Evolutionary conservation across 2,329 filamentous ascomycete species (phyloP), one percentile per base, ranked within the genome.

Genomic region (Clarireedia hainanense): DNA sequence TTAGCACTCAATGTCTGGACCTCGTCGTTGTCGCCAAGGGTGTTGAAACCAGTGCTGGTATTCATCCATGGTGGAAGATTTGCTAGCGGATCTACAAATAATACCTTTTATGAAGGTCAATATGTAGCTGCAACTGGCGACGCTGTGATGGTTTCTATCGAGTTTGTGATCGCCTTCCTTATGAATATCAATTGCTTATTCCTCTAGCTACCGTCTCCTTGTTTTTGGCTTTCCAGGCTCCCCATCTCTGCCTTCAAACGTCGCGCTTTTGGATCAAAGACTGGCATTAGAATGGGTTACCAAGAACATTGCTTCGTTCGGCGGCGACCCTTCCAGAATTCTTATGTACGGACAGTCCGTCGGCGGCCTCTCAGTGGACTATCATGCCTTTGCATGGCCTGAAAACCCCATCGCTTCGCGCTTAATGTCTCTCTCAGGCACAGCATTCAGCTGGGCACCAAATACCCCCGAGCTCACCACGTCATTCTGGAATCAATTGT

Each of bases 11-110:
- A 74, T 55, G 62, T 74, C 7, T 73, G 71, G 71, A 64, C 67
- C 4, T 58, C 68, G 27, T 60, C 68, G n/a, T 64, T 69, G 42
- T 63, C 61, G 2, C 63, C 66, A 6, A 65, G 65, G 2, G 50
- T 56, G 23, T 67, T 69, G 36, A 76, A 73, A 42, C 66, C 75
- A 4, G 74, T 76, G 23, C 58, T 75, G 27, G 67, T 77, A 9
- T 76, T 73, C 70, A 70, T 76, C 6, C 69, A 73, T 48, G 75
- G 75, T 2, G 74, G 75, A 6, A 72, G 67, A 1, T 76, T 74
- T 52, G 64, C 60, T 2, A 66, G 65, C 47, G 74, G 74, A 52
- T 71, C 67, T 57, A 69, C 73, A 0, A 65, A 71, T 49, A 69
- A 67, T 20, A 68, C 43, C 1, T 20, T 49, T 1, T 54, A 54